These are phyloP conservation scores for Boletus tomentosulus DNA, from an alignment of 768 basidiomycete genomes.

Conservation along the genomic window DNA sequence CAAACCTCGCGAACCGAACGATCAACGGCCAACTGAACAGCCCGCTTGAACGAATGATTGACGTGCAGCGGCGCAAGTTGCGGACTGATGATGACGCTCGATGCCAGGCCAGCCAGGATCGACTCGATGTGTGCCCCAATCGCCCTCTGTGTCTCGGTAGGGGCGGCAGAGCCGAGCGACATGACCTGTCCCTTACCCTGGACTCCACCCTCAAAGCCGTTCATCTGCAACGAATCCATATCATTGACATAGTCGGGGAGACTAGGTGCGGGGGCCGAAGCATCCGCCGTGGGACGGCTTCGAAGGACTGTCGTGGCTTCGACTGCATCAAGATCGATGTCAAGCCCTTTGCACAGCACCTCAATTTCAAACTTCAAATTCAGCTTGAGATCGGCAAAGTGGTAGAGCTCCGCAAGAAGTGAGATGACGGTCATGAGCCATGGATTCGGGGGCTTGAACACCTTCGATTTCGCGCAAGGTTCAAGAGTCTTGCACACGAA, in stretches of 20 bases:
- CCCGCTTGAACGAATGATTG: conserved; percentile 84
- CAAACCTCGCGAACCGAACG: conserved; percentile 89
- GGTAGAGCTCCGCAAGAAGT: conserved; percentile 92
- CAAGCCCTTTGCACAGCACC: conserved; percentile 87
- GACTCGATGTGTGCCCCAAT: conserved; percentile 78
- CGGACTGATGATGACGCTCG: conserved; percentile 71
- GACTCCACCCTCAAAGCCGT: conserved; percentile 55
- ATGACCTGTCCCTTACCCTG: conserved; percentile 58
- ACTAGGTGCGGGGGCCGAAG: conserved; percentile 45
- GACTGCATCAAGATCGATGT: conserved; percentile 79
- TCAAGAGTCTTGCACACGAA: conserved; percentile 98
- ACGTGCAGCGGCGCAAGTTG: conserved; percentile 70
- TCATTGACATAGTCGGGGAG: conserved; percentile 79
- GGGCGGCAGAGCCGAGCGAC: conserved; percentile 53
- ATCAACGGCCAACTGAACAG: conserved; percentile 87
- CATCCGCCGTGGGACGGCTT: conserved; percentile 63
- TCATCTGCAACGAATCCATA: conserved; percentile 75
- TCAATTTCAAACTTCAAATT: conserved; percentile 99
- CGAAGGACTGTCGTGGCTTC: conserved; percentile 83
- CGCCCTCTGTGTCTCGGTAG: conserved; percentile 61
- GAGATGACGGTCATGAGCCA: conserved; percentile 97
- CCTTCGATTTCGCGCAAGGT: conserved; percentile 81
- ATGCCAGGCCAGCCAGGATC: conserved; percentile 66
- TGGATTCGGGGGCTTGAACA: conserved; percentile 96
- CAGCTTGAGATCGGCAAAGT: conserved; percentile 91